phyloP scores from a whole-genome alignment of 495 filamentous ascomycete species.

The Cetradonia linearis region DNA sequence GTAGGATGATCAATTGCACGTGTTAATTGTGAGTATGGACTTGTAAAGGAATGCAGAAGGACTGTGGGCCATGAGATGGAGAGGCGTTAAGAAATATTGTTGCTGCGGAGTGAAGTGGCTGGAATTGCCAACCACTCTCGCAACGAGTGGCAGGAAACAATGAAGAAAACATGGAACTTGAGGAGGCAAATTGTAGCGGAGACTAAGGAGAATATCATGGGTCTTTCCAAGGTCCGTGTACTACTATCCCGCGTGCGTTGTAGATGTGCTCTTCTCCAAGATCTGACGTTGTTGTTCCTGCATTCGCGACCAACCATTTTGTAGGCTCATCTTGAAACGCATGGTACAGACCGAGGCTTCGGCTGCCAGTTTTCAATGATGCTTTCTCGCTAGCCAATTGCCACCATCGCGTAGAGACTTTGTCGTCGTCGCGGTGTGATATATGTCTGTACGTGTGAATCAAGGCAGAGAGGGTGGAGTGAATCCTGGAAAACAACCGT shows the following conservation, averaged over 20 bases:
- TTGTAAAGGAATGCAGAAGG: conserved; percentile 12
- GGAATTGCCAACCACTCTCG: conserved; percentile 12
- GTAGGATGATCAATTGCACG: neutral
- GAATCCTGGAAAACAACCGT: neutral
- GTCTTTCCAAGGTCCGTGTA: conserved; percentile 4
- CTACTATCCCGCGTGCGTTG: neutral
- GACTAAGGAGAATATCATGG: neutral
- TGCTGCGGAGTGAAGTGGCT: conserved; percentile 14
- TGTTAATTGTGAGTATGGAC: conserved; percentile 1
- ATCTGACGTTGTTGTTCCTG: neutral
- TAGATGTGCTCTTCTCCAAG: neutral
- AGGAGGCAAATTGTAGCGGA: neutral
- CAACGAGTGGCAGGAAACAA: conserved; percentile 14
- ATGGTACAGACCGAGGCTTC: conserved; percentile 3
- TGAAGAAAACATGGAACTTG: conserved; percentile 1
- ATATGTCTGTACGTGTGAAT: neutral
- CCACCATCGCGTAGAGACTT: neutral
- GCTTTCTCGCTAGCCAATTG: neutral
- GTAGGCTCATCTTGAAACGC: neutral
- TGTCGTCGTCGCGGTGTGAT: neutral
- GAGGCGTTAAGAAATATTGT: conserved; percentile 14
- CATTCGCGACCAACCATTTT: neutral
- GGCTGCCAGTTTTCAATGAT: neutral
- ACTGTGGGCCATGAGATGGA: neutral
- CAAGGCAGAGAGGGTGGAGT: neutral